Base-by-base conservation (phyloP, 805 yeast species). In the Aciculoconidium aculeatum region DNA sequence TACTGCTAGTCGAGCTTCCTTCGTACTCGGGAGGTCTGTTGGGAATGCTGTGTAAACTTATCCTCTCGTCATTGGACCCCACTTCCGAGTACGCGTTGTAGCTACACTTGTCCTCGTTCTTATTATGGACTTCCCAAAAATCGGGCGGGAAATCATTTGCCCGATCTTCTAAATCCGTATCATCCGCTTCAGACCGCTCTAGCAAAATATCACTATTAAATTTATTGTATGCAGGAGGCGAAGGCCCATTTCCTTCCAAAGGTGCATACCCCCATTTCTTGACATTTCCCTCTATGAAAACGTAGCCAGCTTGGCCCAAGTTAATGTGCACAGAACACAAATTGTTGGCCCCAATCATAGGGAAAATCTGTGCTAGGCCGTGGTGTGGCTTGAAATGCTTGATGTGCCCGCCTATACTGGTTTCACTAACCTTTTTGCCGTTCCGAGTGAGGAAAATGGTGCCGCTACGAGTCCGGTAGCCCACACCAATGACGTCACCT, bases 241-340 rank as follows among this genome's bases (percentile, higher is more conserved):
- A 94, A 3, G 94, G 80, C 35, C 87, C 80, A 27, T 70, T 72
- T 1, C 97, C 98, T 41, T 80, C 83, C 21, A 80, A 67, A 3
- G 92, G 90, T n/a, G 94, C 95, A 45, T 81, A 80, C 5, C 95
- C 95, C 96, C 96, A 87, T 51, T 83, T 86, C 51, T 87, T 87
- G 21, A 88, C 95, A 49, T 87, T 86, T 2, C 85, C 96, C 50
- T 88, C 96, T 27, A 88, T 84, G 49, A 72, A 86, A 2, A 88
- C 96, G 57, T 74, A 87, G 2, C 96, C 96, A 34, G 77, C 67
- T 44, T 84, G 90, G 11, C 98, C 98, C 32, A 92, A 58, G 47
- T 86, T 92, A 7, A 83, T 94, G 53, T 83, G 88, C n/a, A 92
- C 63, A 6, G 79, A 72, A 43, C 95, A 83, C 4, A 80, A 74